A percentile compares a stretch with the other conserved stretches of the same genome.
phyloP scores from a whole-genome alignment of 768 basidiomycete species.

The Rhodocollybia butyracea region DNA sequence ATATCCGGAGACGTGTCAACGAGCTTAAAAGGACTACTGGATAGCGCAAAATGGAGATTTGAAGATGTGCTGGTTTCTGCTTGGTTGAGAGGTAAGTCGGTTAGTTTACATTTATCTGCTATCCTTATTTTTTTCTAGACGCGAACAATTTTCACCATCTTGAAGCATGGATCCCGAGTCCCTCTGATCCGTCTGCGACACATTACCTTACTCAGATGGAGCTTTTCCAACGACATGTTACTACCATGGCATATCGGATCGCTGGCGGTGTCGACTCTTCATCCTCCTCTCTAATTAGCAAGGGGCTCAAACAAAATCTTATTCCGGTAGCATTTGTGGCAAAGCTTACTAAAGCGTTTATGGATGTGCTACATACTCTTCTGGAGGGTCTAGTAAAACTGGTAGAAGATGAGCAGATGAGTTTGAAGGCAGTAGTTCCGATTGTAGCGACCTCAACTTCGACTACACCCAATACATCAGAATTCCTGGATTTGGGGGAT shows the following conservation, averaged over 20 bases:
- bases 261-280: slow-evolving; percentile 71
- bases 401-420: slow-evolving; percentile 61
- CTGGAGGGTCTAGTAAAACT: slow-evolving; percentile 83
- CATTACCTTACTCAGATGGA: slow-evolving; percentile 76
- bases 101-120: slow-evolving; percentile 1
- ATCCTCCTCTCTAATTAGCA: slow-evolving; percentile 40
- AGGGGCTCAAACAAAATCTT: slow-evolving; percentile 54
- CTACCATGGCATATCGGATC: slow-evolving; percentile 73
- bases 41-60: slow-evolving; percentile 85
- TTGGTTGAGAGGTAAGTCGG: slow-evolving; percentile 75
- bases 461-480: slow-evolving; percentile 44
- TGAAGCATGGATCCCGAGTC: slow-evolving; percentile 79
- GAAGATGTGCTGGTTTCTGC: slow-evolving; percentile 71
- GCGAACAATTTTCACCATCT: slow-evolving; percentile 77
- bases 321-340: slow-evolving; percentile 61
- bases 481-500: slow-evolving; percentile 59
- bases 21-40: slow-evolving; percentile 69
- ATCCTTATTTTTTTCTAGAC: slow-evolving; percentile 45
- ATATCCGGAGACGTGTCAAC: slow-evolving; percentile 72
- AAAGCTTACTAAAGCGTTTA: slow-evolving; percentile 81
- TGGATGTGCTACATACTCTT: slow-evolving; percentile 83
- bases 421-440: slow-evolving; percentile 36
- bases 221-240: slow-evolving; percentile 75
- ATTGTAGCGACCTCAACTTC: slow-evolving; percentile 24
- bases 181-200: slow-evolving; percentile 62